Percentiles rank a stretch among this genome's conserved stretches.
Evolutionary conservation across 1,284 basidiomycete genomes (phyloP).

Genomic region (Gymnopus androsaceus): DNA sequence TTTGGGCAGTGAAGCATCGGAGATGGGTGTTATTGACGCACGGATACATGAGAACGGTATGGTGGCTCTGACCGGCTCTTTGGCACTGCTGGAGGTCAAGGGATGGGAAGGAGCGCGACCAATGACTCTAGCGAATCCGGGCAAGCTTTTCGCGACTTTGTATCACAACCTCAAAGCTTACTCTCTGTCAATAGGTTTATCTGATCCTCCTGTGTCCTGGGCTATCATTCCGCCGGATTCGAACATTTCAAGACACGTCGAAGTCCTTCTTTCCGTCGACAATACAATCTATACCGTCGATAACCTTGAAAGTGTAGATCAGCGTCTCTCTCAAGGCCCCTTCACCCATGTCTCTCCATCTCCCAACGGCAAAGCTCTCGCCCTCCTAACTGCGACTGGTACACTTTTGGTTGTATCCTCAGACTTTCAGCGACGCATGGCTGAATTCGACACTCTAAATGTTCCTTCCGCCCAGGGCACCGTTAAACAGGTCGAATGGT

Average conservation of each 20-base stretch:
- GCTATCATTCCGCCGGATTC: slow-evolving; percentile 84
- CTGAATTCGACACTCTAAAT: slow-evolving; percentile 76
- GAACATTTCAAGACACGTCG: slow-evolving; percentile 83
- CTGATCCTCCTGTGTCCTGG: slow-evolving; percentile 81
- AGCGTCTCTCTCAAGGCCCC: slow-evolving; percentile 86
- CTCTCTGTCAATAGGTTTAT: slow-evolving; percentile 52
- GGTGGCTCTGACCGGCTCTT: slow-evolving; percentile 80
- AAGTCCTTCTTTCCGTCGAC: slow-evolving; percentile 81
- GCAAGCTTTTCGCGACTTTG: slow-evolving; percentile 41
- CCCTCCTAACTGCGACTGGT: slow-evolving; percentile 75
- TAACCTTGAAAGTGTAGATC: slow-evolving; percentile 84
- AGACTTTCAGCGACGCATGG: slow-evolving; percentile 88
- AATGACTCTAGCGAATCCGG: slow-evolving; percentile 66
- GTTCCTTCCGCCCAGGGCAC: slow-evolving; percentile 53
- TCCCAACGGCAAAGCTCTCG: slow-evolving; percentile 92
- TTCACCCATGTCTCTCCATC: slow-evolving; percentile 87
- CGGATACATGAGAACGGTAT: slow-evolving; percentile 85
- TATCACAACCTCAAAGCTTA: background rate
- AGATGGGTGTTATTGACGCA: slow-evolving; percentile 85
- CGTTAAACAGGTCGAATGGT: slow-evolving; percentile 85
- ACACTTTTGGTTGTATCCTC: slow-evolving; percentile 90
- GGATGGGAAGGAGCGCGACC: slow-evolving; percentile 81
- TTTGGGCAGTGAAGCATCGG: slow-evolving; percentile 82
- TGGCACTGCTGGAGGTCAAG: slow-evolving; percentile 82
- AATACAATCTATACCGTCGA: slow-evolving; percentile 81